These are phyloP conservation scores for Poa pratensis DNA, from an alignment of 176 grass and related monocot genomes.

Conservation along the genomic window DNA sequence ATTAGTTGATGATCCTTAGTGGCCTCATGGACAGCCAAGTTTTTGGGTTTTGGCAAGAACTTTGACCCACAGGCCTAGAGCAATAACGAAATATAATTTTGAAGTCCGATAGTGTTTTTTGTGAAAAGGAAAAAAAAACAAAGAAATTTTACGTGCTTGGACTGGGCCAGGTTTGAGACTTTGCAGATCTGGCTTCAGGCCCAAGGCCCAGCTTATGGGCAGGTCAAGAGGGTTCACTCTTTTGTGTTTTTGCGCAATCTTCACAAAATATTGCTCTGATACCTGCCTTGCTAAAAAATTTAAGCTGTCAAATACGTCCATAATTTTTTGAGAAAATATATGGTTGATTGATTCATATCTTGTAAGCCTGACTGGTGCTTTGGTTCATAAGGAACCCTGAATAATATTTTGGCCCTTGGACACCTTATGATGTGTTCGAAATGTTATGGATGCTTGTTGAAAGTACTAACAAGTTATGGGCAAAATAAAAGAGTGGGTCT, in stretches of 20 bases:
- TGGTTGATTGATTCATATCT: background rate
- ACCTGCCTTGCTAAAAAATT: constrained; percentile 9
- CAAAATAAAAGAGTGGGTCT: background rate
- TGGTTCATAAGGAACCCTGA: constrained; percentile 5
- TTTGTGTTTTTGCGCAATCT: background rate
- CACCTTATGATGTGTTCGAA: background rate
- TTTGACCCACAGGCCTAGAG: background rate
- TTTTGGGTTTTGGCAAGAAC: background rate
- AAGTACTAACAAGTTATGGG: background rate
- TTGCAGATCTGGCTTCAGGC: background rate
- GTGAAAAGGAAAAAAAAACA: background rate
- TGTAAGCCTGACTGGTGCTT: background rate
- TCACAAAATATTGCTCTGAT: constrained; percentile 12
- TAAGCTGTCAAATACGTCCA: background rate
- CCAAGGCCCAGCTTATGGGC: background rate
- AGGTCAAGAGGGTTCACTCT: background rate
- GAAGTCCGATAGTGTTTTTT: background rate
- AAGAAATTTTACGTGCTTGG: background rate
- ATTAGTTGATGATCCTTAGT: constrained; percentile 8
- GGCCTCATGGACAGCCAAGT: background rate
- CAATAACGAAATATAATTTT: background rate
- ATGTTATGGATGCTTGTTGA: constrained; percentile 13
- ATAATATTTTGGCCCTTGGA: background rate
- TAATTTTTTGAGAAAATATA: background rate
- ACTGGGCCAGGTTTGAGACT: background rate